Base-by-base conservation (phyloP, 192 early-diverging fungal species). In the Coemansia sp. region DNA sequence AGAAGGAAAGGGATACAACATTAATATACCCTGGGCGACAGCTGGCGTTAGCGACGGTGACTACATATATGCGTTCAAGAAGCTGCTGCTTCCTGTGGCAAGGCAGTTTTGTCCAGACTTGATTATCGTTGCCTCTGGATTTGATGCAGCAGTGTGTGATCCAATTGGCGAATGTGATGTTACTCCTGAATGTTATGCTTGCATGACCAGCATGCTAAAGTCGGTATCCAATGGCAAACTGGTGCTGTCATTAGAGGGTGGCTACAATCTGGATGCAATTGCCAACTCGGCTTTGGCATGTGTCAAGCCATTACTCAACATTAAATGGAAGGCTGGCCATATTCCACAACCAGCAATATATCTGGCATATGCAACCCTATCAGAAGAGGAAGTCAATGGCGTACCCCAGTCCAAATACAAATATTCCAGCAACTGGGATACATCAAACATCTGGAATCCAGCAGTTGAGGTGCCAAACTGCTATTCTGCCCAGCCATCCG, bases 21-120 rank as follows among this genome's bases (percentile, higher is more conserved):
- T 98, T 32, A 98, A 98, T 61, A 82, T 98, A 18, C 90, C 93
- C 2, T 98, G 95, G 95, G 75, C 83, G 4, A 62, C 81, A 4
- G 58, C 47, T 4, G 93, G 93, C 0, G 84, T 92, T 84, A 82
- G 81, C 29, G 94, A 96, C 58, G 85, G 87, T 3, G 95, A 97
- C 70, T 98, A 98, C 71, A 64, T 96, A 3, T 86, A 93, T 57
- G 91, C 91, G 1, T 97, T 95, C 67, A 56, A 89, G 35, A 73
- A 76, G 41, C 47, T 98, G 4, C 57, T 96, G 9, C 82, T 98
- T 80, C 94, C 95, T 3, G 85, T 94, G 52, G 90, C 91, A 4
- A 62, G 71, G 7, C 92, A 95, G 73, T 96, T 95, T 71, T 60
- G 64, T 3, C 95, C 94, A 0, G 88, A 95, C 54, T 69, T 97